Percentiles rank a stretch among this genome's conserved stretches.
Conservation (phyloP, 441 rosid genomes). For the Arabidopsis lyrata region DNA sequence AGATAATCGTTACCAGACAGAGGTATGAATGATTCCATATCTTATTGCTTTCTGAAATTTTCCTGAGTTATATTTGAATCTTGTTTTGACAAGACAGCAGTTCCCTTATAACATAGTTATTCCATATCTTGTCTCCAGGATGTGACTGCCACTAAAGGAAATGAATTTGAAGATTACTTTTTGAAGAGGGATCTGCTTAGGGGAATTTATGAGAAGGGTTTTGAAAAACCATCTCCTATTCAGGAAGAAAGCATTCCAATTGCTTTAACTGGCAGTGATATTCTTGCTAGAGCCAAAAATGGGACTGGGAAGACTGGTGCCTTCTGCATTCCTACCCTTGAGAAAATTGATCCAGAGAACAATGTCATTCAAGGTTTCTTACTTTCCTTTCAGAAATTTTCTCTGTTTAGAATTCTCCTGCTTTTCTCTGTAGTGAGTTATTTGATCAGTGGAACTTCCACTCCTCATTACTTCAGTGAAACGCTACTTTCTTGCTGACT, state of each 20-base stretch:
- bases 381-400: background rate
- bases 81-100: constrained; percentile 6
- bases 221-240: constrained; percentile 92
- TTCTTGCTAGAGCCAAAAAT: constrained; percentile 95
- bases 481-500: background rate
- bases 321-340: constrained; percentile 87
- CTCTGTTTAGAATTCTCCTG: background rate
- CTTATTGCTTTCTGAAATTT: background rate
- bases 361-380: constrained; percentile 84
- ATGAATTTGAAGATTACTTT: constrained; percentile 93
- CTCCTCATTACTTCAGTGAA: background rate
- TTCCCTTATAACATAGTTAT: constrained; percentile 3
- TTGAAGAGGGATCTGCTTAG: constrained; percentile 81
- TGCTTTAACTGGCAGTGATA: constrained; percentile 90
- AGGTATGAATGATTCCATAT: constrained; percentile 62
- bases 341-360: constrained; percentile 82
- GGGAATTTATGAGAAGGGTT: constrained; percentile 93
- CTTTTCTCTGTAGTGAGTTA: background rate
- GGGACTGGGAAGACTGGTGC: constrained; percentile 97
- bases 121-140: constrained; percentile 54
- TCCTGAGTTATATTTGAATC: background rate
- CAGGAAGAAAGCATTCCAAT: constrained; percentile 97
- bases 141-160: constrained; percentile 93
- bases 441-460: constrained; percentile 3
- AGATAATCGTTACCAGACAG: constrained; percentile 86